These are phyloP conservation scores for Pyrus communis DNA, from an alignment of 306 rosid genomes.

Conservation along the genomic window DNA sequence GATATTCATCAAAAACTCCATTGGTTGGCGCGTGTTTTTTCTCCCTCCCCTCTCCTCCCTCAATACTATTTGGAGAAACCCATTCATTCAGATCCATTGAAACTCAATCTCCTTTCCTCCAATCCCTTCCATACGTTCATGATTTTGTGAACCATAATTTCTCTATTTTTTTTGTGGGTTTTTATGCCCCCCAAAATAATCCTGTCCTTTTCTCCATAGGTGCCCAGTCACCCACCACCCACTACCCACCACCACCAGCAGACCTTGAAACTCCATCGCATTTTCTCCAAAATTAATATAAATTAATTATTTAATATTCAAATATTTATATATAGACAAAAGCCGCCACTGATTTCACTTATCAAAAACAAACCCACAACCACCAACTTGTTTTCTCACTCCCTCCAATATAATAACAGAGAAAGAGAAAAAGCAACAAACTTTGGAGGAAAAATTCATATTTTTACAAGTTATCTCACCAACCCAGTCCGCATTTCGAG, in stretches of 20 bases:
- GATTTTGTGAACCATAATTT: neutral
- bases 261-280: conserved; percentile 20
- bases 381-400: neutral
- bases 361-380: conserved; percentile 7
- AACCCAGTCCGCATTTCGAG: neutral
- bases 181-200: neutral
- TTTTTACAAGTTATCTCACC: conserved; percentile 2
- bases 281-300: conserved; percentile 6
- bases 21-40: neutral
- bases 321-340: conserved; percentile 2
- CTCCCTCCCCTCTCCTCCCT: neutral
- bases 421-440: neutral
- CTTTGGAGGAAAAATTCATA: neutral
- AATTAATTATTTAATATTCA: neutral
- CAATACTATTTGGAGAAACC: neutral
- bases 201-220: conserved; percentile 51
- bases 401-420: conserved; percentile 19
- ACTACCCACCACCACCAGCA: conserved; percentile 40
- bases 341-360: conserved; percentile 5
- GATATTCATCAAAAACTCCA: neutral
- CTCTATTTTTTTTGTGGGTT: conserved; percentile 3
- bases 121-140: conserved; percentile 60
- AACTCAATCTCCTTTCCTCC: conserved; percentile 52
- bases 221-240: conserved; percentile 31
- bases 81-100: conserved; percentile 41